These are phyloP conservation scores for Phytophthora pinifolia DNA, from an alignment of 352 stramenopile species.

Conservation along the genomic window DNA sequence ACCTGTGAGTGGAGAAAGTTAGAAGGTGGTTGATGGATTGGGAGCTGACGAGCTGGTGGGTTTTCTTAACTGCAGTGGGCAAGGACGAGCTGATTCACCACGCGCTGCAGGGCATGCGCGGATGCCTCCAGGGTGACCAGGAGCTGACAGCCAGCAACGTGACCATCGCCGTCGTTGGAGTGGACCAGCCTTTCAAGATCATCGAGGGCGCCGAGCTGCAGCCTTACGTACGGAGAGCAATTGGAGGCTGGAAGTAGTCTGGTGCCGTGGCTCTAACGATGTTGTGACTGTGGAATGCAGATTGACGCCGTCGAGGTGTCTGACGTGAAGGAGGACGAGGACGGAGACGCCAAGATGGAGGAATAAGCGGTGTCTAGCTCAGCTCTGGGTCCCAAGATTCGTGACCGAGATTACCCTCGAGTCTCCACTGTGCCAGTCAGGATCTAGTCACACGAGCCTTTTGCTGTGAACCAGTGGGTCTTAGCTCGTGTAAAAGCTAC, in stretches of 20 bases:
- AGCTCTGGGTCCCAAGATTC: not conserved
- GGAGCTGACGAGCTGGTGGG: slow-evolving; percentile 2
- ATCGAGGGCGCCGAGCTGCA: slow-evolving; percentile 94
- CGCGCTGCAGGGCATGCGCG: slow-evolving; percentile 95
- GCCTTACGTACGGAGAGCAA: slow-evolving; percentile 86
- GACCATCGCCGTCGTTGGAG: slow-evolving; percentile 93
- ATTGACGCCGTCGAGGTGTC: slow-evolving; percentile 88
- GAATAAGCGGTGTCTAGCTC: slow-evolving; percentile 45
- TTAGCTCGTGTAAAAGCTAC: slow-evolving; percentile 20
- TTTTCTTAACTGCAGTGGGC: slow-evolving; percentile 42
- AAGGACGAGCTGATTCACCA: slow-evolving; percentile 98
- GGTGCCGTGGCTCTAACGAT: slow-evolving; percentile 1
- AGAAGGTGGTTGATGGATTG: not conserved
- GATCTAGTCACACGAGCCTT: slow-evolving; percentile 5
- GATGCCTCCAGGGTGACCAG: slow-evolving; percentile 95
- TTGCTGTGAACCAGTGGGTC: slow-evolving; percentile 10
- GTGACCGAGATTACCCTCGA: slow-evolving; percentile 8
- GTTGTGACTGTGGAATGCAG: slow-evolving; percentile 27
- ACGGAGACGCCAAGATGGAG: slow-evolving; percentile 81
- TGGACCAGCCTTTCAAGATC: slow-evolving; percentile 92
- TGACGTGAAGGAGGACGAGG: slow-evolving; percentile 77
- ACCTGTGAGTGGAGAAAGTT: slow-evolving; percentile 50
- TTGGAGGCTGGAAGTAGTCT: not conserved
- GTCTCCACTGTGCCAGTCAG: slow-evolving; percentile 2
- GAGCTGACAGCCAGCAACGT: slow-evolving; percentile 94